Evolutionary conservation across 495 filamentous ascomycete genomes (phyloP).

Genomic region (Podospora australis): DNA sequence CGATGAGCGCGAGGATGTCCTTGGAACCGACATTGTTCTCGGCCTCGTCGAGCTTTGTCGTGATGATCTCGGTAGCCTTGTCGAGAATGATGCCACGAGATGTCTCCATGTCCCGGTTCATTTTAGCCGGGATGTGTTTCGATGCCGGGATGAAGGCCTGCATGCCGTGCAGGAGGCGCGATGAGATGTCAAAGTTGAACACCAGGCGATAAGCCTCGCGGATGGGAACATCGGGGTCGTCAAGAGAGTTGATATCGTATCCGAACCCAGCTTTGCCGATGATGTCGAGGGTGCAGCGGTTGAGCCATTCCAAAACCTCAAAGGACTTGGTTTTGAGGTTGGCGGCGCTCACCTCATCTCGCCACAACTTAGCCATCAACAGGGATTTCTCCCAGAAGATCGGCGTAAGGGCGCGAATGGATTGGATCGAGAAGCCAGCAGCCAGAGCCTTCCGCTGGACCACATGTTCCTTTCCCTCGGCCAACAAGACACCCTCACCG

Average conservation of each 20-base stretch:
- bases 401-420: slow-evolving; percentile 40
- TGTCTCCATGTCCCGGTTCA: slow-evolving; percentile 40
- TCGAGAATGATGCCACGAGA: slow-evolving; percentile 33
- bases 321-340: slow-evolving; percentile 25
- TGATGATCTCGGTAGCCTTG: slow-evolving; percentile 18
- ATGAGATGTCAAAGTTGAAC: slow-evolving; percentile 37
- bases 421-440: slow-evolving; percentile 40
- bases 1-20: slow-evolving; percentile 41
- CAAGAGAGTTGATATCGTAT: slow-evolving; percentile 37
- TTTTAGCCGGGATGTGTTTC: slow-evolving; percentile 37
- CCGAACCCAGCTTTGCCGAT: slow-evolving; percentile 47
- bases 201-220: slow-evolving; percentile 40
- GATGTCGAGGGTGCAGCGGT: slow-evolving; percentile 46
- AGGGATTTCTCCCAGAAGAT: slow-evolving; percentile 46
- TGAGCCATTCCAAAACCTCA: slow-evolving; percentile 43
- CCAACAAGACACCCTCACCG: slow-evolving; percentile 43
- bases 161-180: slow-evolving; percentile 37
- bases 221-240: slow-evolving; percentile 34
- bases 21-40: slow-evolving; percentile 27
- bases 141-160: slow-evolving; percentile 38
- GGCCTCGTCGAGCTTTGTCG: slow-evolving; percentile 10
- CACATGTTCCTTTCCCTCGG: slow-evolving; percentile 38
- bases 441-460: slow-evolving; percentile 43
- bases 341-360: slow-evolving; percentile 28
- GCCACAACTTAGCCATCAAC: slow-evolving; percentile 37